phyloP scores from a whole-genome alignment of 345 rosid genomes.

The Eutrema heterophyllum region DNA sequence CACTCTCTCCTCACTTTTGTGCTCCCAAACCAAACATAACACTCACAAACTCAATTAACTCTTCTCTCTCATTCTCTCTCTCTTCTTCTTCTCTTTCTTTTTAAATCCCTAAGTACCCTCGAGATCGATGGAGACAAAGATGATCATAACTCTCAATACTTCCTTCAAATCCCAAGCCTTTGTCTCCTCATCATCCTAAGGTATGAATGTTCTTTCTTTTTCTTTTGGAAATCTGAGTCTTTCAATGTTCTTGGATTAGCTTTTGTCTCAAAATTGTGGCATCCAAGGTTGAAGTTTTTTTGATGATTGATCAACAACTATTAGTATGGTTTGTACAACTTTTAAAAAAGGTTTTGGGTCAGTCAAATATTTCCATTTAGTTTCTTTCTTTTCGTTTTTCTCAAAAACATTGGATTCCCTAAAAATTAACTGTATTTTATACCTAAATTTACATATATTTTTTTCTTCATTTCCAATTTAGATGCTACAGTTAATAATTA shows the following conservation, averaged over 20 bases:
- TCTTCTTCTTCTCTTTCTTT: neutral
- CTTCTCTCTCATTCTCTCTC: neutral
- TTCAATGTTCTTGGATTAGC: neutral
- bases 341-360: neutral
- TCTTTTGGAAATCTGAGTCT: neutral
- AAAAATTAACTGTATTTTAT: neutral
- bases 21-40: slow-evolving; percentile 29
- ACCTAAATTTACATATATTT: neutral
- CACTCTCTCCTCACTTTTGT: slow-evolving; percentile 30
- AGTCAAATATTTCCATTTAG: slow-evolving; percentile 1
- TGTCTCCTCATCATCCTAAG: neutral
- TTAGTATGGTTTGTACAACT: neutral
- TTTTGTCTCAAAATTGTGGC: neutral
- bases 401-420: slow-evolving; percentile 23
- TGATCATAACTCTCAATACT: slow-evolving; percentile 9
- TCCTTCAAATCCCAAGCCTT: slow-evolving; percentile 19
- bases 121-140: slow-evolving; percentile 6
- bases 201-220: neutral
- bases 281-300: slow-evolving; percentile 3
- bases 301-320: slow-evolving; percentile 10
- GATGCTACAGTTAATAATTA: neutral
- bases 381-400: neutral
- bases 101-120: neutral
- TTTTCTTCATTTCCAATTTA: neutral
- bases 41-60: slow-evolving; percentile 14